Conservation (phyloP, 2,329 filamentous ascomycete species). For the Diaporthe sp. region DNA sequence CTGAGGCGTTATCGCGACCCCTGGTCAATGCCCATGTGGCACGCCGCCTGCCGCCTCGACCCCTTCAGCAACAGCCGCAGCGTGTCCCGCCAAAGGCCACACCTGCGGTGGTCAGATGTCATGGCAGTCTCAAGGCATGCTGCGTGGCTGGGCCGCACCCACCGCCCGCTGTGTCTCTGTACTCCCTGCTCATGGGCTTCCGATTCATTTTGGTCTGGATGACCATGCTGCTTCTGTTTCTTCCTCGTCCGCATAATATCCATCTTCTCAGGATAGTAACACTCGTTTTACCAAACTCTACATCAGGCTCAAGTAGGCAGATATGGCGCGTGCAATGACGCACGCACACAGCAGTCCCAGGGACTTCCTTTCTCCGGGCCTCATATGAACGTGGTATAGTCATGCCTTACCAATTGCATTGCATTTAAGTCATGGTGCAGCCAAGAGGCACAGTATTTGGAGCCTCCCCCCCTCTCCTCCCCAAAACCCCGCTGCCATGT, state of each 20-base stretch:
- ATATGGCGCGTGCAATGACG: background rate
- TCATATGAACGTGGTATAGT: background rate
- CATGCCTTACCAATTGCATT: conserved; percentile 28
- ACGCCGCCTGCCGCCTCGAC: no score
- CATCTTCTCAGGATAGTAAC: no score
- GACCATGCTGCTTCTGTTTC: background rate
- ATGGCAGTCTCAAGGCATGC: no score
- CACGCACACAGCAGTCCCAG: background rate
- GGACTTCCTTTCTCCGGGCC: background rate
- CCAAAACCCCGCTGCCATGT: conserved; percentile 18
- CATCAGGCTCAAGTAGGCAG: background rate
- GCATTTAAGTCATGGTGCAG: conserved; percentile 1
- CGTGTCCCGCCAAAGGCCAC: no score
- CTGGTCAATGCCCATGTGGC: background rate
- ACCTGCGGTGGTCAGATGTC: no score
- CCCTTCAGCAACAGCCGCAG: no score
- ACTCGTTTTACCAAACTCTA: background rate
- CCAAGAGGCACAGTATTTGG: conserved; percentile 12
- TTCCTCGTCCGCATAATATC: background rate
- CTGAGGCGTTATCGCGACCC: conserved; percentile 9
- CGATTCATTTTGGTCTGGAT: background rate
- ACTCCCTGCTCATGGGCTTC: background rate
- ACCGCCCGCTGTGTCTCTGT: no score
- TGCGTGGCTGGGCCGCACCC: no score
- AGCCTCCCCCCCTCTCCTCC: conserved; percentile 23